Evolutionary conservation across 2,329 filamentous ascomycete genomes (phyloP).

Genomic region (Penicillium decumbens): DNA sequence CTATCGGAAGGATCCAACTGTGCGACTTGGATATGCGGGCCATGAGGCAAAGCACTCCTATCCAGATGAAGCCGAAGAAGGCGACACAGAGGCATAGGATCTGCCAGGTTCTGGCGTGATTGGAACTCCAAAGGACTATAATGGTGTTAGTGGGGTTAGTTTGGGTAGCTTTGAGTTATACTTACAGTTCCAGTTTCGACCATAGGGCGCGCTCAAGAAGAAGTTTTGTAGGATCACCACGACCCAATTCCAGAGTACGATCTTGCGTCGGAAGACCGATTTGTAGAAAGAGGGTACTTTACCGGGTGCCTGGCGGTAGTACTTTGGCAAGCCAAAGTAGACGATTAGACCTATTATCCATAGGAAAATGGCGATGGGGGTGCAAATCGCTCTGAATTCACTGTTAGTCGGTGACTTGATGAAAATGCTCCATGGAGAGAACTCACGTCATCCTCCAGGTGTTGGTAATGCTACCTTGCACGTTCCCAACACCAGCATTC

Average conservation of each 20-base stretch:
- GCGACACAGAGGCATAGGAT: constrained; percentile 50
- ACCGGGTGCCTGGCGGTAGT: constrained; percentile 62
- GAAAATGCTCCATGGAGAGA: neutral
- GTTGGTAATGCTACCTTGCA: constrained; percentile 37
- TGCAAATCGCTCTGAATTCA: constrained; percentile 46
- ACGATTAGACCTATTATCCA: constrained; percentile 55
- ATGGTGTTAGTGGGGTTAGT: no score
- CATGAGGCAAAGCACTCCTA: constrained; percentile 44
- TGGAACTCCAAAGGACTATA: constrained; percentile 54
- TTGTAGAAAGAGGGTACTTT: constrained; percentile 62
- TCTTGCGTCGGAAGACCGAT: constrained; percentile 58
- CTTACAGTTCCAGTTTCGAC: constrained; percentile 60
- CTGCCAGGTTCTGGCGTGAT: constrained; percentile 54
- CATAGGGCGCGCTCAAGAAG: constrained; percentile 62
- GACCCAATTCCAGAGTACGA: constrained; percentile 64
- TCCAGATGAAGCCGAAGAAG: constrained; percentile 56
- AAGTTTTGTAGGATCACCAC: constrained; percentile 63
- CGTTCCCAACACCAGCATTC: constrained; percentile 39
- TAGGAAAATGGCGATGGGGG: constrained; percentile 55
- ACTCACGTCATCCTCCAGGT: constrained; percentile 45
- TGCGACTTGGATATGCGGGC: constrained; percentile 55
- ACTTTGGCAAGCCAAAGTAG: constrained; percentile 60
- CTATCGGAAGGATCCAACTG: constrained; percentile 63
- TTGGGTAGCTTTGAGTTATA: neutral
- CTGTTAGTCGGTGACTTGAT: constrained; percentile 15